These are phyloP conservation scores for Backusella circina DNA, from an alignment of 192 early-diverging fungal species.

Conservation along the genomic window DNA sequence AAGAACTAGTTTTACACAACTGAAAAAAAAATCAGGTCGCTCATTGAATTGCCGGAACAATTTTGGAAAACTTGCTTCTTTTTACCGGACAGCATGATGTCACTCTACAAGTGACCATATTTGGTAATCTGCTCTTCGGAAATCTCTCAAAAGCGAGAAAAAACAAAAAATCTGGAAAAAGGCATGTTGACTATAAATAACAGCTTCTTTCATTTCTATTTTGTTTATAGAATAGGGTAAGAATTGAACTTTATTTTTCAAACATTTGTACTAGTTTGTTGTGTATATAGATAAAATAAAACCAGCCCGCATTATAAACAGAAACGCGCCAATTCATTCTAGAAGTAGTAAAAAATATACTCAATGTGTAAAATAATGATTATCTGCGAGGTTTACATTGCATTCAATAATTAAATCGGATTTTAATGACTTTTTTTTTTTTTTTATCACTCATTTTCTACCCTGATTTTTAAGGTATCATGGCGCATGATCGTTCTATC, in stretches of 20 bases:
- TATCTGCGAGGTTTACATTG: no score
- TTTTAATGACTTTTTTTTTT: neutral
- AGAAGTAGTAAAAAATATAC: conserved; percentile 9
- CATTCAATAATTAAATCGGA: no score
- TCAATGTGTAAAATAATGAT: neutral
- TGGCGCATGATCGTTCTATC: neutral
- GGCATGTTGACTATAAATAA: neutral
- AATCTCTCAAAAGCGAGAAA: no score
- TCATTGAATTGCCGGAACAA: neutral
- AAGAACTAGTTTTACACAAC: conserved; percentile 3
- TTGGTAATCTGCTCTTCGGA: neutral
- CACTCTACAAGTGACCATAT: neutral
- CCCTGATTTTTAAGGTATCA: no score
- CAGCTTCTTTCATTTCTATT: neutral
- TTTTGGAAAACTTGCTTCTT: neutral
- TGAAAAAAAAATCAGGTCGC: neutral
- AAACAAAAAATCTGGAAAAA: neutral
- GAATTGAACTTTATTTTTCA: neutral
- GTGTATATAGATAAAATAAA: neutral
- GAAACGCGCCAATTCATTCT: neutral
- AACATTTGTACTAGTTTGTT: neutral
- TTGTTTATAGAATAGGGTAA: neutral
- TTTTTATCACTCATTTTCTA: no score
- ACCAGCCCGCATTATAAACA: neutral
- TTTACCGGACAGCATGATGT: neutral